Evolutionary conservation across 2,329 filamentous ascomycete species (phyloP), one percentile per base, ranked within the genome.

Genomic region (Aspergillus niger): DNA sequence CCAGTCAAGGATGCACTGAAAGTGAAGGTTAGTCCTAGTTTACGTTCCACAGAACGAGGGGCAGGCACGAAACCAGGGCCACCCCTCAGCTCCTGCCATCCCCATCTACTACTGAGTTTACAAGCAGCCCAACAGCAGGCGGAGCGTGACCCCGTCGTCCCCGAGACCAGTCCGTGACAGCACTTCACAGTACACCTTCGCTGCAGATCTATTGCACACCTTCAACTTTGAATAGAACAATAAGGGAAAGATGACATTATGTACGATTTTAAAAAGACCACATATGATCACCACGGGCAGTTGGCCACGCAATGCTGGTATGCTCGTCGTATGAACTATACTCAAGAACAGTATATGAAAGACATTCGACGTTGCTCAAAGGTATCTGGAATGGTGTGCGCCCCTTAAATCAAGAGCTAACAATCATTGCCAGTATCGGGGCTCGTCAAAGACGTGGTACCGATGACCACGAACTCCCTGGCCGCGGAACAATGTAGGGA

Each of bases 401-500:
- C 51, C 24, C 26, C 52, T 51, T 39, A 24, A 30, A 50, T 13
- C 32, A 43, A 22, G 32, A 57, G 32, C n/a, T 5, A 39, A 30
- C n/a, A 30, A 54, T 70, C 72, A 80, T 60, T 77, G 72, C 74
- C 77, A 82, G 65, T 95, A 97, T 74, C 91, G 85, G 53, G 92
- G 93, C 79, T 96, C 91, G 68, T 97, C 85, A 77, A 99, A 98
- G 30, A 98, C 95, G 76, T 99, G 95, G 77, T 98, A 99, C 62
- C 83, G 80, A 78, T 99, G 95, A 4, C 91, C 95, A 61, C 95
- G 83, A 5, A 97, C 91, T 50, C 95, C 95, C 65, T 93, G 78
- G 0, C 92, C 94, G 66, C 85, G 87, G 80, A 99, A 97, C 75
- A 95, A 74, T 13, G 83, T 83, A 1, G 95, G 95, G 83, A 98